These are phyloP conservation scores for Chlorella sp. DNA, from an alignment of 139 green algal genomes.

Conservation along the genomic window DNA sequence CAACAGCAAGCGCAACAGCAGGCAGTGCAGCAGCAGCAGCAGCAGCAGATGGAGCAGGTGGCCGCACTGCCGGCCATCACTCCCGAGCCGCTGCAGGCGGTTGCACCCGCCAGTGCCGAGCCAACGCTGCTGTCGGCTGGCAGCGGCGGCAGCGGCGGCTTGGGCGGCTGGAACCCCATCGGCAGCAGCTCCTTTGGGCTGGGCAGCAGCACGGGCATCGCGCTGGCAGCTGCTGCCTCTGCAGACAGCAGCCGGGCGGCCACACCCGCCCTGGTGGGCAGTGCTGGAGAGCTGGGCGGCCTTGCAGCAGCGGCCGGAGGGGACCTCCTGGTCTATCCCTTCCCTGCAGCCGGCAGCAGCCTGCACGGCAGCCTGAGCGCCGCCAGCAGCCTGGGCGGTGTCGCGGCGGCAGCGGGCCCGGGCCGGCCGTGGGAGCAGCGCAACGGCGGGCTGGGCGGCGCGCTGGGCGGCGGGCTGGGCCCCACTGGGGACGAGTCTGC, in stretches of 20 bases:
- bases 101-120: background rate
- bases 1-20: background rate
- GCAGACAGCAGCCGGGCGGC: background rate
- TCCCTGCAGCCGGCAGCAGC: background rate
- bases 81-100: background rate
- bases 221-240: background rate
- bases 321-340: background rate
- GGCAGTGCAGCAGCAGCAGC: background rate
- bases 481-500: background rate
- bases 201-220: background rate
- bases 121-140: background rate
- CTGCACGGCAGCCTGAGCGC: background rate
- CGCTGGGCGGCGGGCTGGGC: background rate
- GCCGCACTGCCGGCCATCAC: background rate
- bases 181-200: constrained; percentile 6
- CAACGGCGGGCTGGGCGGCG: background rate
- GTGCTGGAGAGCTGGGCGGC: background rate
- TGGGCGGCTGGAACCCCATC: constrained; percentile 13
- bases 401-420: background rate
- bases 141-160: background rate
- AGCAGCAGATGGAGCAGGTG: background rate
- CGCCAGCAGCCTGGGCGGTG: background rate
- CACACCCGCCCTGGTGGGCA: background rate
- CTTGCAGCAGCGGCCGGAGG: background rate
- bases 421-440: background rate